Evolutionary conservation across 2,329 filamentous ascomycete genomes (phyloP), one percentile per base, ranked within the genome.

Genomic region (Beauveria caledonica): DNA sequence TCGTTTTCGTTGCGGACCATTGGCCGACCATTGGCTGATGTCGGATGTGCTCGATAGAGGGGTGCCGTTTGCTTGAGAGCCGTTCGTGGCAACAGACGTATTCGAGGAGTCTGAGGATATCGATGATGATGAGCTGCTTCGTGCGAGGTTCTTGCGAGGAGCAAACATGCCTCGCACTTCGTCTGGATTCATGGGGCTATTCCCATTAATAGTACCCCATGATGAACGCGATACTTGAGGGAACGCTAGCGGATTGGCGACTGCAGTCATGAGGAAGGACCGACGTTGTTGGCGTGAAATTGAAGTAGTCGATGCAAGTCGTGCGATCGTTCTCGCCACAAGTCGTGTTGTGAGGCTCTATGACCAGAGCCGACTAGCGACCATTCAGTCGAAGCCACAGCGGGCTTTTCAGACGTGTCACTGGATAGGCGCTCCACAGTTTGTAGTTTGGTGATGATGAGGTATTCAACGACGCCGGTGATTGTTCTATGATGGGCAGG

Each of bases 111-210:
- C 76, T 36, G 85, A 86, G 15, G 90, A 89, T 64, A 95, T 80
- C 50, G 92, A 96, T 4, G 92, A 96, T 62, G 91, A 94, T 40
- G 93, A 97, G 79, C 91, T 96, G 70, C 88, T 88, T 72, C 93
- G 86, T 73, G 93, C 90, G 63, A 91, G 81, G 71, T 83, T 86
- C 78, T 96, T 97, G 68, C 92, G 90, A 70, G 90, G 89, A 82
- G 90, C 87, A 73, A 95, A 90, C 84, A 96, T 92, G 74, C 88
- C 87, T 77, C 88, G 86, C 66, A 88, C 85, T 75, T 96, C 90
- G 78, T 96, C 91, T 72, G 86, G 78, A 76, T 88, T 90, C 85
- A 91, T 89, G 71, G 87, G 81, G 78, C 83, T 78, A 68, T 77
- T 74, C 67, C 79, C 78, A 75, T 80, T 85, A 83, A 82, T 78